These are phyloP conservation scores for Candida qinlingensis DNA, from an alignment of 805 yeast species.

Conservation along the genomic window DNA sequence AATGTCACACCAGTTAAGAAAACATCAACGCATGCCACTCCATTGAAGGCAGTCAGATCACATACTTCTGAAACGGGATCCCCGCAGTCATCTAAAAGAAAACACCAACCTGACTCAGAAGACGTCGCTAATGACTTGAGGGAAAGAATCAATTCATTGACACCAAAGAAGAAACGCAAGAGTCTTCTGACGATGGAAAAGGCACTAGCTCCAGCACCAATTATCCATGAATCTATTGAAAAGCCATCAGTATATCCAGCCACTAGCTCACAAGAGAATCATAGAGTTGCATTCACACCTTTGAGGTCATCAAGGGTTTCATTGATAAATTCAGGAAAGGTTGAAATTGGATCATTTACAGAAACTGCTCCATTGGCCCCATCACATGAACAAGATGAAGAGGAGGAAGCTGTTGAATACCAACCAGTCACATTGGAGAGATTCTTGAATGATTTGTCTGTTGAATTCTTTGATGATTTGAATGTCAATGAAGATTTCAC, in stretches of 20 bases:
- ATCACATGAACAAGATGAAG: slow-evolving; percentile 16
- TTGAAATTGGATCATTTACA: slow-evolving; percentile 12
- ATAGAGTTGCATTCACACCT: slow-evolving; percentile 23
- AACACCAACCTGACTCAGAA: slow-evolving; percentile 5
- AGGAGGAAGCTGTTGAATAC: slow-evolving; percentile 12
- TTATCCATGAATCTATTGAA: not conserved
- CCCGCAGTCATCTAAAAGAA: slow-evolving; percentile 24
- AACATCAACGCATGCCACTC: slow-evolving; percentile 11
- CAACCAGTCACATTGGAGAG: slow-evolving; percentile 21
- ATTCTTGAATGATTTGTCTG: slow-evolving; percentile 21
- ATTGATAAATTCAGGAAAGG: slow-evolving; percentile 10
- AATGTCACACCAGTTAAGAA: not conserved
- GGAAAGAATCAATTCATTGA: slow-evolving; percentile 21
- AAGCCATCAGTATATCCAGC: not conserved
- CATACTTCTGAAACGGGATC: slow-evolving; percentile 28
- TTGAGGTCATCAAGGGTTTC: slow-evolving; percentile 18
- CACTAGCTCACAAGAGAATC: slow-evolving; percentile 10
- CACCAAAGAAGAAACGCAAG: slow-evolving; percentile 21
- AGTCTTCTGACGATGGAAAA: not conserved
- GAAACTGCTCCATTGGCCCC: slow-evolving; percentile 21
- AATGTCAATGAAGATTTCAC: slow-evolving; percentile 22
- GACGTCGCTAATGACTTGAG: slow-evolving; percentile 13
- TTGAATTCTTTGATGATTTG: slow-evolving; percentile 25
- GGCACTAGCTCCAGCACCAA: not conserved
- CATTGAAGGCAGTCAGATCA: slow-evolving; percentile 22